Conservation (phyloP, 768 basidiomycete genomes). For the Boletus speciosus region DNA sequence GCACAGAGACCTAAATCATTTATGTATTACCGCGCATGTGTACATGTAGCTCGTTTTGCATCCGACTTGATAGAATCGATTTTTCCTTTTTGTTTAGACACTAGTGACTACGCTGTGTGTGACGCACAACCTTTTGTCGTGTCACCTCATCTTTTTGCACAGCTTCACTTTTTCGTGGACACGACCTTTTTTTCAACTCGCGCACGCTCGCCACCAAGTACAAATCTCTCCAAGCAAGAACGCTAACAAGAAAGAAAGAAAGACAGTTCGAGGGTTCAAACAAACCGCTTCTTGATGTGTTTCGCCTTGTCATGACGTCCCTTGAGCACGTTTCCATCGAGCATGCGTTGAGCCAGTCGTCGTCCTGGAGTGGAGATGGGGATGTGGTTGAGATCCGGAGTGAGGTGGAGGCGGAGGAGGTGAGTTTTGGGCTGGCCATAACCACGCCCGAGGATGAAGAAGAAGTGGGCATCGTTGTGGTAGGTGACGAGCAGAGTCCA, state of each 20-base stretch:
- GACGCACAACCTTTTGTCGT: too few relatives aligned
- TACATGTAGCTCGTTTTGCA: slow-evolving; percentile 25
- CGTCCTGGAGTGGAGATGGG: background rate
- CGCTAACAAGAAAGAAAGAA: background rate
- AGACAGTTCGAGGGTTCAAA: background rate
- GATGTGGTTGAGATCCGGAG: background rate
- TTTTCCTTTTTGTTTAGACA: background rate
- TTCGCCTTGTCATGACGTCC: slow-evolving; percentile 24
- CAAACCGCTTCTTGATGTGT: slow-evolving; percentile 13
- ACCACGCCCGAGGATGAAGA: slow-evolving; percentile 13
- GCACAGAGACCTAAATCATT: slow-evolving; percentile 15
- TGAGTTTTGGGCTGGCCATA: slow-evolving; percentile 12
- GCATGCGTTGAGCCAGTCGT: slow-evolving; percentile 4
- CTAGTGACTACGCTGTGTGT: too few relatives aligned
- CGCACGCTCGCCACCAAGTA: background rate
- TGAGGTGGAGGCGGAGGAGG: background rate
- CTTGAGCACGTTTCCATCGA: slow-evolving; percentile 23
- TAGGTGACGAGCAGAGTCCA: background rate
- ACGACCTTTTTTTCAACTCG: background rate
- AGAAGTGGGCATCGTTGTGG: background rate
- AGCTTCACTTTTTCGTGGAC: background rate
- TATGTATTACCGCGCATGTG: slow-evolving; percentile 30
- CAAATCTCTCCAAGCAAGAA: background rate
- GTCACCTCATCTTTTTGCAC: background rate
- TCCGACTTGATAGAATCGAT: slow-evolving; percentile 12